Percentiles rank a stretch among this genome's conserved stretches.
Evolutionary conservation across 441 rosid genomes (phyloP).

Genomic region (Pelargonium myrrhifolium): DNA sequence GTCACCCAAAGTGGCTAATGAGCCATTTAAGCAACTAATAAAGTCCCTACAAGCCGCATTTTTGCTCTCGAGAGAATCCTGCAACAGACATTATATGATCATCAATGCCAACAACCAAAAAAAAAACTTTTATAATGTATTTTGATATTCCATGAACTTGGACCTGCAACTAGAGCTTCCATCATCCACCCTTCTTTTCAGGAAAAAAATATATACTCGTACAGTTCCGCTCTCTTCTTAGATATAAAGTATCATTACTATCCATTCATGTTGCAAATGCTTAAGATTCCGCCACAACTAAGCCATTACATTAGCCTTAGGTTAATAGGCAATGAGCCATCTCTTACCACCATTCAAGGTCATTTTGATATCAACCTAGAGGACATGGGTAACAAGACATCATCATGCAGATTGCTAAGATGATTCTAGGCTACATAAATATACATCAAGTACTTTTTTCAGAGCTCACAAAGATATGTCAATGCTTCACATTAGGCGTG

Average conservation of each 20-base stretch:
- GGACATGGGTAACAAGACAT: not conserved
- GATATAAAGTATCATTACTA: constrained; percentile 6
- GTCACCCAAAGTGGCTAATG: constrained; percentile 59
- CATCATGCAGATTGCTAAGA: not conserved
- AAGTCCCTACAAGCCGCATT: constrained; percentile 56
- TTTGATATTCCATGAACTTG: not conserved
- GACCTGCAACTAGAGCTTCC: constrained; percentile 2
- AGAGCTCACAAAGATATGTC: not conserved
- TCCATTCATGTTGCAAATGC: not conserved
- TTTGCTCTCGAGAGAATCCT: constrained; percentile 68
- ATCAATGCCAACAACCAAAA: constrained; percentile 11
- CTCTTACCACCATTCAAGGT: not conserved
- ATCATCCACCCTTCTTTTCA: constrained; percentile 2
- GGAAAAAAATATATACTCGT: not conserved
- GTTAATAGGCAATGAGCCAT: not conserved
- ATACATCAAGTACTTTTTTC: not conserved
- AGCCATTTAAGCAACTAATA: constrained; percentile 52
- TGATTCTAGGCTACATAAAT: not conserved
- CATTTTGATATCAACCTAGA: not conserved
- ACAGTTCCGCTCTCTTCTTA: not conserved
- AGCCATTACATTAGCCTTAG: not conserved
- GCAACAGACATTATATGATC: constrained; percentile 25
- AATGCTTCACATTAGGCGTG: not conserved
- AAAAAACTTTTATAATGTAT: constrained; percentile 10
- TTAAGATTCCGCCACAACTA: not conserved